Evolutionary conservation across 2,329 filamentous ascomycete species (phyloP), one percentile per base, ranked within the genome.

Genomic region (Claviceps pusilla): DNA sequence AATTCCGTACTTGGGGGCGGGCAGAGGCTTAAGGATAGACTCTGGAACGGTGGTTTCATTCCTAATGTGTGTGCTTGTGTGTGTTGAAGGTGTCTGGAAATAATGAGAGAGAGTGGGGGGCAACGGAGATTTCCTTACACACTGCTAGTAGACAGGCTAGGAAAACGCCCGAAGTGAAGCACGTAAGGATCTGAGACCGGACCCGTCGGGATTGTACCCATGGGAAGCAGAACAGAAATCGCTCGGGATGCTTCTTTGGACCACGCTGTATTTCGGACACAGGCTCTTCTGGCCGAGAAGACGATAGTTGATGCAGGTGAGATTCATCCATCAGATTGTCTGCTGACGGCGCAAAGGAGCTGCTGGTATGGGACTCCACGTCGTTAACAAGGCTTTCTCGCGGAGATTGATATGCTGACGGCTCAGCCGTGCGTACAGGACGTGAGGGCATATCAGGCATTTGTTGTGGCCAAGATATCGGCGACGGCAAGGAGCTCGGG

Each of bases 121-220:
- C 4, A 12, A 31, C 11, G 6, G 35, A 10, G 9, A 19, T 7
- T 11, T 37, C 75, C 83, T 71, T 76, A 89, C 86, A 90, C 41
- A 86, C 73, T 52, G 77, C 69, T 46, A 88, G 64, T 49, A 85
- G 72, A 35, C 76, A 63, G 5, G 77, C 64, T 10, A 87, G 66
- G 54, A 87, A 79, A 6, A 77, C 57, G 1, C 83, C 85, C 6
- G 86, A 86, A 7, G 87, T 75, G 29, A 85, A 73, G 62, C 79
- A 83, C 37, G 76, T 75, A 54, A 84, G 62, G 43, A 83, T 73
- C 58, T 81, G 78, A 42, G 71, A 66, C 42, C 80, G 75, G 56
- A 80, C 71, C 52, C 71, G 73, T 50, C 68, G 68, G 46, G 80
- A 80, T 62, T 73, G 73, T 52, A 82, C 65, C 68, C 75, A 76